Conservation (phyloP, 371 early-diverging fungal genomes). For the Apophysomyces ossiformis region DNA sequence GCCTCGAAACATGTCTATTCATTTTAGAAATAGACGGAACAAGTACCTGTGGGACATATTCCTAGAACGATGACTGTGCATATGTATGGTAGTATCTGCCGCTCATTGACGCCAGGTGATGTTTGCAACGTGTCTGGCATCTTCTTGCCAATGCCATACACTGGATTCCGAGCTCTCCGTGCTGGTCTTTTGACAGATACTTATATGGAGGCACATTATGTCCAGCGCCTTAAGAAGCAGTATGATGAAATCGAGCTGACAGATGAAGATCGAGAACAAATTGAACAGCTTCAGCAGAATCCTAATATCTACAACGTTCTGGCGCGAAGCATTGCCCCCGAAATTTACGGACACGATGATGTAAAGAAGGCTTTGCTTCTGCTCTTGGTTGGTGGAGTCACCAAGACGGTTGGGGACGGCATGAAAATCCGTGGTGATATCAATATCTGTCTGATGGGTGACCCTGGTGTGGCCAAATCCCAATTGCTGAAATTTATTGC, state of each 20-base stretch:
- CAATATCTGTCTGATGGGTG: slow-evolving; percentile 98
- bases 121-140: slow-evolving; percentile 89
- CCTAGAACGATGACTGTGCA: slow-evolving; percentile 96
- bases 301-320: slow-evolving; percentile 85
- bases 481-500: slow-evolving; percentile 90
- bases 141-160: slow-evolving; percentile 94
- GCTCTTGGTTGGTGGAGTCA: slow-evolving; percentile 89
- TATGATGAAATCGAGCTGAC: slow-evolving; percentile 83
- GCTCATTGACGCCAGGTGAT: slow-evolving; percentile 92
- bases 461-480: slow-evolving; percentile 98
- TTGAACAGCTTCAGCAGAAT: slow-evolving; percentile 69
- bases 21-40: slow-evolving; percentile 72
- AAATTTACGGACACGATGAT: slow-evolving; percentile 97
- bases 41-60: slow-evolving; percentile 99
- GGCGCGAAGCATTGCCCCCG: slow-evolving; percentile 95
- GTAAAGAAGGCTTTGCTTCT: slow-evolving; percentile 93
- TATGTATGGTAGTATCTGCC: slow-evolving; percentile 83
- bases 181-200: slow-evolving; percentile 98
- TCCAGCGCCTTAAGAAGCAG: slow-evolving; percentile 86
- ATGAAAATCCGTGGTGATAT: slow-evolving; percentile 96
- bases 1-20: background rate
- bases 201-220: slow-evolving; percentile 89
- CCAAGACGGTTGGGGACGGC: slow-evolving; percentile 86
- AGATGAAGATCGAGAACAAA: slow-evolving; percentile 58
- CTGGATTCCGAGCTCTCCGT: slow-evolving; percentile 90